Evolutionary conservation across 192 early-diverging fungal genomes (phyloP).

Genomic region (Phycomyces blakesleeanus): DNA sequence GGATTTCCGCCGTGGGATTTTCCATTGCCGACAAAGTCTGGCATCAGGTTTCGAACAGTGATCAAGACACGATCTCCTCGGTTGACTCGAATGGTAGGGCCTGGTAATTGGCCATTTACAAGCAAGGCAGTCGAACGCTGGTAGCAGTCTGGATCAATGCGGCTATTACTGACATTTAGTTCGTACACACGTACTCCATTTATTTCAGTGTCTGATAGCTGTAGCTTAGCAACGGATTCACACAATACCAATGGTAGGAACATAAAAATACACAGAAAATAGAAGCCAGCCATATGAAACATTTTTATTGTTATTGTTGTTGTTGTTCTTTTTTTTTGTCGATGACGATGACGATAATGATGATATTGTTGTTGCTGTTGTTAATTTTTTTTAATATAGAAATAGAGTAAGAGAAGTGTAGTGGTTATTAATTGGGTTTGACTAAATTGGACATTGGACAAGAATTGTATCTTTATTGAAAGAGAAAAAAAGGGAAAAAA

Average conservation of each 20-base stretch:
- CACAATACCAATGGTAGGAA: neutral
- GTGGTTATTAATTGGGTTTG: no score
- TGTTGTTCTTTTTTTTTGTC: no score
- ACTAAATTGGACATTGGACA: no score
- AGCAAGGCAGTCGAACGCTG: conserved; percentile 15
- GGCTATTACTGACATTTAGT: conserved; percentile 18
- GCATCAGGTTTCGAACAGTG: conserved; percentile 38
- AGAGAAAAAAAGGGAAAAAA: no score
- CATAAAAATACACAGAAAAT: neutral
- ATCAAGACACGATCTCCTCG: conserved; percentile 46
- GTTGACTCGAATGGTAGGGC: conserved; percentile 49
- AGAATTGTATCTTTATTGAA: no score
- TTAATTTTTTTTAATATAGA: no score
- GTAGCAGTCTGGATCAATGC: conserved; percentile 23
- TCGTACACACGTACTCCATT: conserved; percentile 20
- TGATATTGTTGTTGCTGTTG: no score
- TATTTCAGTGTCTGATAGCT: neutral
- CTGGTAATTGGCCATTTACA: conserved; percentile 30
- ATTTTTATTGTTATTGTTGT: no score
- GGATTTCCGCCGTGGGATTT: conserved; percentile 3
- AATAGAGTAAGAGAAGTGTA: no score
- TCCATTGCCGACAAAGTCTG: conserved; percentile 9
- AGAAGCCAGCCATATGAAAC: no score
- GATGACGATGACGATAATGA: no score
- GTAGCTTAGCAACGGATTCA: neutral